Percentiles rank a stretch among this genome's conserved stretches.
These are phyloP conservation scores for Dactylella cylindrospora DNA, from an alignment of 2,329 filamentous ascomycete genomes.

Conservation along the genomic window DNA sequence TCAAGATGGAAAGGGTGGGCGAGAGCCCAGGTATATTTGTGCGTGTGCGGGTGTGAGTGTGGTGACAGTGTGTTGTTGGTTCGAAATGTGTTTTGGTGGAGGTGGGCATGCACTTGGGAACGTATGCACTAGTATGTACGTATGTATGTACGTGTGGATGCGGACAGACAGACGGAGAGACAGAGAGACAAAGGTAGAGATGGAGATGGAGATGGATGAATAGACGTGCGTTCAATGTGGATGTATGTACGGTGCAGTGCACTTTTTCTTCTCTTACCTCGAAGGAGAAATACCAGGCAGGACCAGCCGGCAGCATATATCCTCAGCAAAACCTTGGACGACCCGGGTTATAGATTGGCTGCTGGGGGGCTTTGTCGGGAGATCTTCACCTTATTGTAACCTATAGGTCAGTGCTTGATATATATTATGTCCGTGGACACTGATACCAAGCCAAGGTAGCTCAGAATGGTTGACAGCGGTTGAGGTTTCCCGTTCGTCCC, in stretches of 20 bases:
- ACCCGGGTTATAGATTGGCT: conserved; percentile 11
- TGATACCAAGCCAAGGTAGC: conserved; percentile 25
- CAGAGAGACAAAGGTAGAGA: conserved; percentile 1
- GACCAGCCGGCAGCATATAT: conserved; percentile 40
- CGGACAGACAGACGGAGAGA: neutral
- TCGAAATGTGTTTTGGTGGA: conserved; percentile 10
- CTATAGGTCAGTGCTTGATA: conserved; percentile 9
- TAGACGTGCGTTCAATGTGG: neutral
- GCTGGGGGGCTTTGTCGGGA: conserved; percentile 25
- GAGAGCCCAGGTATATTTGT: too few relatives aligned
- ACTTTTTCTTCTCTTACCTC: conserved; percentile 29
- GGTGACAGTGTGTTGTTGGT: too few relatives aligned
- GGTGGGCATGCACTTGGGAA: too few relatives aligned
- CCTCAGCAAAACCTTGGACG: conserved; percentile 19
- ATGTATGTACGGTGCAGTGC: neutral
- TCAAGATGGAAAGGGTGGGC: too few relatives aligned
- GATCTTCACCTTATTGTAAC: conserved; percentile 38
- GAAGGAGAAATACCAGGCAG: conserved; percentile 18
- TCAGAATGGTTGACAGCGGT: conserved; percentile 44
- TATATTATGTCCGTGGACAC: conserved; percentile 22
- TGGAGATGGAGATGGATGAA: conserved; percentile 6
- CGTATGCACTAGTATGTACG: neutral
- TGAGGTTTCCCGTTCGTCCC: conserved; percentile 41
- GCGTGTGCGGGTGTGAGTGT: too few relatives aligned
- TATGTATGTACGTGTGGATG: conserved; percentile 1